Percentiles rank a stretch among this genome's conserved stretches.
Conservation (phyloP, 768 basidiomycete genomes). For the Trametes cinnabarina region DNA sequence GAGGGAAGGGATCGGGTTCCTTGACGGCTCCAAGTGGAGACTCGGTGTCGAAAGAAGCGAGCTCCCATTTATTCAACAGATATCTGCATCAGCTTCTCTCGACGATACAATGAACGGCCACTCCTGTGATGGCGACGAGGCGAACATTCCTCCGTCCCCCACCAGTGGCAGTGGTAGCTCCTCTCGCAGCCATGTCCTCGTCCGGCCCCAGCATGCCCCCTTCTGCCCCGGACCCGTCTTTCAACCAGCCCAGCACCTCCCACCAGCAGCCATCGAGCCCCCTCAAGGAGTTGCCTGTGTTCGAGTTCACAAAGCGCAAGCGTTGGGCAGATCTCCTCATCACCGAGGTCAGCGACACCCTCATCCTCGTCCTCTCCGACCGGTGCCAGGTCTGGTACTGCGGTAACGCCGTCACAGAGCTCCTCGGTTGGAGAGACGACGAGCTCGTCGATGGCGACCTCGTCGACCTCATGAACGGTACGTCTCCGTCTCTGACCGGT, state of each 20-base stretch:
- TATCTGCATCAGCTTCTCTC: neutral
- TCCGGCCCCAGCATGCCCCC: no score
- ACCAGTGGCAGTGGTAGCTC: no score
- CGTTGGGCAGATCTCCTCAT: conserved; percentile 82
- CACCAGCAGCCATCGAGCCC: neutral
- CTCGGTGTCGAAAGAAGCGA: neutral
- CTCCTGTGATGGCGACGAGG: no score
- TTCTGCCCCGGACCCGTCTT: neutral
- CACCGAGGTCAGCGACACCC: conserved; percentile 71
- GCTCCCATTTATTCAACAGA: no score
- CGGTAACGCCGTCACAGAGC: conserved; percentile 61
- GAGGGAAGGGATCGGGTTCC: conserved; percentile 8
- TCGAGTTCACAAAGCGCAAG: conserved; percentile 86
- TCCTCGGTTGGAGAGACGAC: conserved; percentile 74
- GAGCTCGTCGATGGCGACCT: conserved; percentile 73
- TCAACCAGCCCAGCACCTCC: no score
- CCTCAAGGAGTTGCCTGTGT: conserved; percentile 31
- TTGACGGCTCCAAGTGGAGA: neutral
- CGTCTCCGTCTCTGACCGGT: conserved; percentile 23
- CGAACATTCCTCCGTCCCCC: neutral
- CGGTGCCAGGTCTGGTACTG: conserved; percentile 66
- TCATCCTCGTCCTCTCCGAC: conserved; percentile 67
- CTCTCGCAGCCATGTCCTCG: neutral
- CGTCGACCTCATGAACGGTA: conserved; percentile 62
- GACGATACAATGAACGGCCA: no score